Conservation (phyloP, 1,284 basidiomycete species). For the Boletus mariae region DNA sequence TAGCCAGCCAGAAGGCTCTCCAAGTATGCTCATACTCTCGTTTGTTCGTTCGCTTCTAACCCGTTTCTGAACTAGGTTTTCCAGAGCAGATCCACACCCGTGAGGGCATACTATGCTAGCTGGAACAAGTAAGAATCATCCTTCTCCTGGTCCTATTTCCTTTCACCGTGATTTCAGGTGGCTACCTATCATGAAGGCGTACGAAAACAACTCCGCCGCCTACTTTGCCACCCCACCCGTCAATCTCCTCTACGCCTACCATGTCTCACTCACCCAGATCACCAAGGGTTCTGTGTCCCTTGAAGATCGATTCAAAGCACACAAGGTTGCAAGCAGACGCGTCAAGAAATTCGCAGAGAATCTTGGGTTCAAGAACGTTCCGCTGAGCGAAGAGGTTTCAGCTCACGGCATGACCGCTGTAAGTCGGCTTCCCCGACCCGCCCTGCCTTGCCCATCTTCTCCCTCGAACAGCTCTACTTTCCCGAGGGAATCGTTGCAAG, state of each 20-base stretch:
- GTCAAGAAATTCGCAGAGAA: constrained; percentile 70
- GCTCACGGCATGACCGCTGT: constrained; percentile 94
- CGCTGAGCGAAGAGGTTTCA: constrained; percentile 57
- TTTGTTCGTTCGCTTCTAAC: background rate
- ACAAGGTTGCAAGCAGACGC: constrained; percentile 69
- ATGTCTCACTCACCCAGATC: constrained; percentile 77
- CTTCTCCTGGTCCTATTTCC: background rate
- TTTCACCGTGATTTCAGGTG: constrained; percentile 48
- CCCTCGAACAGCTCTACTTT: constrained; percentile 56
- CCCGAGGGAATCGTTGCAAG: constrained; percentile 72
- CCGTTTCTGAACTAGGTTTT: constrained; percentile 46
- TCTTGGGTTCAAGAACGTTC: constrained; percentile 76
- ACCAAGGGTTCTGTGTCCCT: constrained; percentile 58
- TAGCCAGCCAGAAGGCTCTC: constrained; percentile 81
- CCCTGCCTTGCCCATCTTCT: background rate
- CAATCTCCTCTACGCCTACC: constrained; percentile 91
- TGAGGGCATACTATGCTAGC: constrained; percentile 82
- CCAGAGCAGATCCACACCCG: constrained; percentile 66
- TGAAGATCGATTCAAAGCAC: constrained; percentile 76
- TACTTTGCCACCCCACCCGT: constrained; percentile 97
- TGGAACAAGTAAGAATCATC: constrained; percentile 70
- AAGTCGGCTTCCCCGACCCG: constrained; percentile 21
- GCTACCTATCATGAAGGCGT: constrained; percentile 92
- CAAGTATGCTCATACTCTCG: constrained; percentile 37
- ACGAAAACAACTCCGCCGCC: constrained; percentile 68